Evolutionary conservation across 2,329 filamentous ascomycete species (phyloP).

Genomic region (Paecilomyces variotii): DNA sequence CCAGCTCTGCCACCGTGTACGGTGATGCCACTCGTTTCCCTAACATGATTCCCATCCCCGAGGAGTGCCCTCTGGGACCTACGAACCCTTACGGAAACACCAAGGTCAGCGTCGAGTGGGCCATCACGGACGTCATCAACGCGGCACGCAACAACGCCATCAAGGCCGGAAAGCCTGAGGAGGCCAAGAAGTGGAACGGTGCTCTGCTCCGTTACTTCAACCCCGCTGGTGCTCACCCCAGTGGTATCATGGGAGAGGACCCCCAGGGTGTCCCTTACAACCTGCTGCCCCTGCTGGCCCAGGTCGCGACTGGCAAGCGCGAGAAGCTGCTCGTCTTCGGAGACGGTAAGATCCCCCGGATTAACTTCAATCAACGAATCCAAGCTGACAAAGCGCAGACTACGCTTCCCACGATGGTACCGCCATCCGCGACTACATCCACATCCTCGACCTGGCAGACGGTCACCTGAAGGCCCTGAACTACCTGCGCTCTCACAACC

Average conservation of each 20-base stretch:
- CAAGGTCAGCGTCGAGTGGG: constrained; percentile 82
- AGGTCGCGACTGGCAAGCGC: constrained; percentile 90
- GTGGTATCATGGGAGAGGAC: constrained; percentile 96
- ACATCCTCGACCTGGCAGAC: constrained; percentile 80
- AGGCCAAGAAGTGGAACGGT: constrained; percentile 78
- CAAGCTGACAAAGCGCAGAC: constrained; percentile 47
- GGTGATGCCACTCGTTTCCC: constrained; percentile 92
- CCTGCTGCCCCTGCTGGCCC: constrained; percentile 83
- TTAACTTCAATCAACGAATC: constrained; percentile 1
- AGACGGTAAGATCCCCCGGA: constrained; percentile 54
- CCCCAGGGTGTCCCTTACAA: constrained; percentile 94
- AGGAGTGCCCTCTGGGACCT: constrained; percentile 88
- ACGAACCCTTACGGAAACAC: constrained; percentile 98
- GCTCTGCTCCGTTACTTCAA: constrained; percentile 97
- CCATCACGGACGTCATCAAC: constrained; percentile 85
- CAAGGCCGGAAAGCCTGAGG: constrained; percentile 67
- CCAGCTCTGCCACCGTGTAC: constrained; percentile 94
- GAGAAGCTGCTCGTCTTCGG: constrained; percentile 94
- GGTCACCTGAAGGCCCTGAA: constrained; percentile 86
- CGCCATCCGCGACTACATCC: constrained; percentile 96
- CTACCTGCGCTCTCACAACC: constrained; percentile 74
- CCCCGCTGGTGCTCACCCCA: constrained; percentile 88
- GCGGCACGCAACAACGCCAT: constrained; percentile 74
- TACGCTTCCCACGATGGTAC: constrained; percentile 87
- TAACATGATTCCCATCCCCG: constrained; percentile 98